Evolutionary conservation across 139 green algal genomes (phyloP).

Genomic region (Parachlorella kessleri): DNA sequence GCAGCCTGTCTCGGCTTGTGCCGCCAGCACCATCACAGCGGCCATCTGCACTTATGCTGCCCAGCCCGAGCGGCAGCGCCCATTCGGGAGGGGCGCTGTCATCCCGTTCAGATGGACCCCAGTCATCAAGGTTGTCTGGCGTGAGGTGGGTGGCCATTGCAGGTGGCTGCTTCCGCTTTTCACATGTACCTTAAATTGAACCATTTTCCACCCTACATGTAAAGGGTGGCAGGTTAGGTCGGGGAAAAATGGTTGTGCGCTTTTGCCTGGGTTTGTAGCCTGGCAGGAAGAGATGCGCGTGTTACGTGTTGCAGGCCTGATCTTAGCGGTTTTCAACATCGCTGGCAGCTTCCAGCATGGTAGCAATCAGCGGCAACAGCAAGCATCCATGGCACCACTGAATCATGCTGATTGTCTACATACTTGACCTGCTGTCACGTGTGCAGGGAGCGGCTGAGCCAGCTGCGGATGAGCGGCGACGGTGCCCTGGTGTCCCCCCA

Average conservation of each 20-base stretch:
- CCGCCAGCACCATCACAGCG: too few relatives aligned
- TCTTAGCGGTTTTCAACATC: background rate
- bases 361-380: background rate
- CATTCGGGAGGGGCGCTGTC: too few relatives aligned
- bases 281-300: background rate
- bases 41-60: too few relatives aligned
- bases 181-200: too few relatives aligned
- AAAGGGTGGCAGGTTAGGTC: too few relatives aligned
- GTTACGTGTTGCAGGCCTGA: background rate
- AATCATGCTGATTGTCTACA: background rate
- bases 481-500: background rate
- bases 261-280: too few relatives aligned
- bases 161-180: too few relatives aligned
- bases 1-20: too few relatives aligned
- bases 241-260: too few relatives aligned
- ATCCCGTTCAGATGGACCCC: background rate
- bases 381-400: background rate
- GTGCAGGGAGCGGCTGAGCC: slow-evolving; percentile 12
- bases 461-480: slow-evolving; percentile 16
- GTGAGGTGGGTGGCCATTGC: background rate
- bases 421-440: background rate
- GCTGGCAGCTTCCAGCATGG: background rate
- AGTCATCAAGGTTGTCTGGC: background rate
- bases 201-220: too few relatives aligned
- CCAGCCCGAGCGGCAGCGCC: too few relatives aligned